Evolutionary conservation across 1,284 basidiomycete genomes (phyloP).

Genomic region (Irpex lacteus): DNA sequence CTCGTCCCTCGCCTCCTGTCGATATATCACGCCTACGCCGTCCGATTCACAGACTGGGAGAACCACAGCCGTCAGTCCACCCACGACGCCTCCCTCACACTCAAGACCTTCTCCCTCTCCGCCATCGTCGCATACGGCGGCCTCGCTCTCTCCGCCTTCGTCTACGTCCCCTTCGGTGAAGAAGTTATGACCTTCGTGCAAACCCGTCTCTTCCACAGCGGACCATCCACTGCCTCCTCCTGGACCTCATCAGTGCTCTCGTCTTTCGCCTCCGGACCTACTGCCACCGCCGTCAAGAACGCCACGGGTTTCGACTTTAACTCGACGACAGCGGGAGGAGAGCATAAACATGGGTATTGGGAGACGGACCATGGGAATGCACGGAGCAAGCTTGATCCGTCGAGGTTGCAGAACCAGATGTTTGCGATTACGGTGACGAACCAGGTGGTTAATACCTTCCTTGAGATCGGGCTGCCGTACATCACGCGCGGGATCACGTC

Average conservation of each 20-base stretch:
- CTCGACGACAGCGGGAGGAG: constrained; percentile 7
- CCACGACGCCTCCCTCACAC: constrained; percentile 78
- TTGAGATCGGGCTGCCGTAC: constrained; percentile 85
- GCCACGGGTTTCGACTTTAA: constrained; percentile 14
- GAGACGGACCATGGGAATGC: constrained; percentile 49
- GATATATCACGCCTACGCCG: constrained; percentile 72
- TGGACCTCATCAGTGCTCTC: constrained; percentile 23
- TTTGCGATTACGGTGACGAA: constrained; percentile 95
- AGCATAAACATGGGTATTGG: constrained; percentile 36
- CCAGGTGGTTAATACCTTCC: constrained; percentile 81
- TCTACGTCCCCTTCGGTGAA: constrained; percentile 91
- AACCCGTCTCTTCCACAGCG: constrained; percentile 31
- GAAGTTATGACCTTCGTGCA: constrained; percentile 68
- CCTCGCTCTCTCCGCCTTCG: constrained; percentile 81
- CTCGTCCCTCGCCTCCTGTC: constrained; percentile 85
- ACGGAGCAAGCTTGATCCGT: constrained; percentile 57
- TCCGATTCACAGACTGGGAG: constrained; percentile 83
- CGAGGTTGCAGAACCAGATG: constrained; percentile 86
- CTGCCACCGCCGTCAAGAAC: constrained; percentile 5
- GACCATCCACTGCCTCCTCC: constrained; percentile 12
- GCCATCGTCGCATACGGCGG: constrained; percentile 89
- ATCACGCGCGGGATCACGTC: constrained; percentile 62
- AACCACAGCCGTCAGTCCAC: constrained; percentile 82
- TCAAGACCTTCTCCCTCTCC: constrained; percentile 90
- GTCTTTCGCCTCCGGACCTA: constrained; percentile 15